Base-by-base conservation (phyloP, 2,329 filamentous ascomycete genomes). In the Aureobasidium uvarum region DNA sequence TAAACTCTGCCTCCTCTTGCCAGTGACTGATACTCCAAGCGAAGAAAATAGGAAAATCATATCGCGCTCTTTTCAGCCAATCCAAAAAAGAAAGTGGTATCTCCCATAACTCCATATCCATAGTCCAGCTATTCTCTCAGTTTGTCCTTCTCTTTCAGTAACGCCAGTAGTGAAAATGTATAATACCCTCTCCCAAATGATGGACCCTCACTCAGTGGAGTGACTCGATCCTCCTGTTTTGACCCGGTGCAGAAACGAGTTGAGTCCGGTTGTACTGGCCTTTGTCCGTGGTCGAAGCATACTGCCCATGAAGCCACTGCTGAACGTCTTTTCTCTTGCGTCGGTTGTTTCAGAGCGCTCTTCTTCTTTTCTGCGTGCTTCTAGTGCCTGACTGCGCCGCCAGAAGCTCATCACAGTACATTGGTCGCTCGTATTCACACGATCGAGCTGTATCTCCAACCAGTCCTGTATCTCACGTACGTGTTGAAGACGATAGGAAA, bases 381-480 rank as follows among this genome's bases (percentile, higher is more conserved):
- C 93, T 28, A 96, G 83, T 33, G 93, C 79, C 51, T 96, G 81
- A 67, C 91, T 96, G 73, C 94, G 92, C 69, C 92, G 87, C 76
- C 96, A 96, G 75, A 89, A 87, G 68, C 82, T 84, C 69, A 87
- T 85, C 16, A 87, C 83, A 70, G 85, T 86, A 67, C 84, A 83
- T 64, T 87, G 83, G 62, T 86, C 85, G 23, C 80, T 83, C 14
- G 79, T 83, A 66, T 90, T 89, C 52, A 97, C 91, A 33, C 89
- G 86, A 54, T 86, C 81, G 59, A 97, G 87, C 76, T 97, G 90
- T 25, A 86, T 84, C 68, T 93, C 86, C 75, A 99, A 86, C 94
- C 94, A 99, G 28, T 94, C 89, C 75, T 98, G 94, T 75, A 99
- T 84, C 71, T 98, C 94, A 0, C 90, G 86, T 4, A 98, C 82